phyloP scores from a whole-genome alignment of 306 rosid species.

The peach (Prunus persica) region DNA sequence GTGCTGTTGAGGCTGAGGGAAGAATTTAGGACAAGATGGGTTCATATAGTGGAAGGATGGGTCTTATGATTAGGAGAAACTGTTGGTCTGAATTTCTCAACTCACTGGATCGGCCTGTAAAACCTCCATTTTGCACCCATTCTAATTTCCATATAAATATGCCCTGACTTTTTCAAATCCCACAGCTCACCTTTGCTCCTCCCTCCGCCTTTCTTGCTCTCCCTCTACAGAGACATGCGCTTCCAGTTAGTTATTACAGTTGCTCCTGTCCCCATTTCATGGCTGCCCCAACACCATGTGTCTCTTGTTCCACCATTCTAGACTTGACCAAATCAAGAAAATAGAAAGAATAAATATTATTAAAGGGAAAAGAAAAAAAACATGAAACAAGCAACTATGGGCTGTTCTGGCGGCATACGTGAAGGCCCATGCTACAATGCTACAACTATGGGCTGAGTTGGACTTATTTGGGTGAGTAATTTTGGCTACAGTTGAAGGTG shows the following conservation, averaged over 20 bases:
- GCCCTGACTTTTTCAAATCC: conserved; percentile 10
- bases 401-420: too few species aligned
- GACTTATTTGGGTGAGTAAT: too few species aligned
- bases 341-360: neutral
- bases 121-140: conserved; percentile 13
- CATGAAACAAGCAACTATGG: neutral
- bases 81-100: conserved; percentile 10
- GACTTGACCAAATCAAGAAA: neutral
- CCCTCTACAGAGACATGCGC: neutral
- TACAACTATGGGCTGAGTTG: too few species aligned
- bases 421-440: too few species aligned
- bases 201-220: conserved; percentile 2
- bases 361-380: neutral
- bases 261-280: neutral
- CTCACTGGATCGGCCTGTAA: neutral
- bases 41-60: conserved; percentile 12
- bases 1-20: conserved; percentile 30
- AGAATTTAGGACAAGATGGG: neutral
- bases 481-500: too few species aligned
- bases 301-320: neutral
- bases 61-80: conserved; percentile 29
- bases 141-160: neutral
- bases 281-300: neutral
- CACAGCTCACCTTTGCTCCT: conserved; percentile 1
- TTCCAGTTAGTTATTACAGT: conserved; percentile 20